A percentile compares a stretch with the other conserved stretches of the same genome.
Conservation (phyloP, 148 eudicot species). For the Dianthus caryophyllus region DNA sequence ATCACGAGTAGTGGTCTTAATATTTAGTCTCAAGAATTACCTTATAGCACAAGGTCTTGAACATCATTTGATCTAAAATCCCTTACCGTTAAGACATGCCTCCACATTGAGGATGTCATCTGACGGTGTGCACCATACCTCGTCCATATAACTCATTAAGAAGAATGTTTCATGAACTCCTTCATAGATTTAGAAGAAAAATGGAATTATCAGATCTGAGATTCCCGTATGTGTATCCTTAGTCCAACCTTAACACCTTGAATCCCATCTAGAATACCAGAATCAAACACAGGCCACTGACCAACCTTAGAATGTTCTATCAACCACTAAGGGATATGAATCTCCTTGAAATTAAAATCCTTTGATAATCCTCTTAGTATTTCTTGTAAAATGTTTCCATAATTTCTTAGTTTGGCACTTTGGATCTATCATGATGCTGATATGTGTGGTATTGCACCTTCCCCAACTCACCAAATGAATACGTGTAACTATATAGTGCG, state of each 20-base stretch:
- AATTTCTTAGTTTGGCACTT: not conserved
- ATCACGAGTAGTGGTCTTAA: too few relatives aligned
- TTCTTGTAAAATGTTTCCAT: too few relatives aligned
- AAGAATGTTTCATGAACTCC: not conserved
- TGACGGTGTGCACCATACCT: not conserved
- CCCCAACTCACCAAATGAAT: not conserved
- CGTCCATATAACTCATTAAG: not conserved
- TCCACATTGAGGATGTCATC: constrained; percentile 2
- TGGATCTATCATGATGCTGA: not conserved
- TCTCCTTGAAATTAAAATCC: too few relatives aligned
- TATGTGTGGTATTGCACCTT: not conserved
- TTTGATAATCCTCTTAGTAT: not conserved
- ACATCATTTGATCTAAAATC: not conserved
- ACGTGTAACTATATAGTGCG: not conserved
- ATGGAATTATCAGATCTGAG: not conserved
- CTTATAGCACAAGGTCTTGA: not conserved
- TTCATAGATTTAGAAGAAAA: not conserved
- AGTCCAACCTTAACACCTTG: not conserved
- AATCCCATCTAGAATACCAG: not conserved
- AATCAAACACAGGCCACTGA: not conserved
- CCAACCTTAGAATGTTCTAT: constrained; percentile 1
- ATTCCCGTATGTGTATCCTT: not conserved
- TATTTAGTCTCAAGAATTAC: not conserved
- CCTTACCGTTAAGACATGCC: not conserved
- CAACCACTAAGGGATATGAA: not conserved